phyloP scores from a whole-genome alignment of 2,329 filamentous ascomycete genomes.

The Trichoderma arundinaceum region DNA sequence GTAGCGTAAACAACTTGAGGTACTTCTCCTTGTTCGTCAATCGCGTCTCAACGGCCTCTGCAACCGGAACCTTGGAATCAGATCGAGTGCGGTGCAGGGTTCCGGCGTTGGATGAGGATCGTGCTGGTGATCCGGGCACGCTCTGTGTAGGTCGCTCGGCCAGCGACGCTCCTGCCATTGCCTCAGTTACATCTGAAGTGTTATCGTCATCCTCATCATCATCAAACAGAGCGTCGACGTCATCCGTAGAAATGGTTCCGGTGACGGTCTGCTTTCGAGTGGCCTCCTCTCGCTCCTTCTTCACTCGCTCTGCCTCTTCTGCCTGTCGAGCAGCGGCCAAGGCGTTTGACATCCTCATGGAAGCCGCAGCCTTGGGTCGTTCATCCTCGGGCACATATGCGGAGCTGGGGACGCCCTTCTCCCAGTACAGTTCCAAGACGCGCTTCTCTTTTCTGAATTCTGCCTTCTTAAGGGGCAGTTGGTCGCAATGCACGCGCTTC shows the following conservation, averaged over 20 bases:
- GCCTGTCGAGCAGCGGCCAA: conserved; percentile 78
- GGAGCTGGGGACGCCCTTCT: conserved; percentile 97
- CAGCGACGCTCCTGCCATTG: conserved; percentile 88
- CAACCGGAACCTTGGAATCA: conserved; percentile 84
- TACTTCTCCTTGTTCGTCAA: conserved; percentile 96
- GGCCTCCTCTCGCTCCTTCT: conserved; percentile 87
- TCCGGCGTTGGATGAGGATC: conserved; percentile 70
- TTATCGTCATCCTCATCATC: conserved; percentile 85
- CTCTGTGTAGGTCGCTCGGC: conserved; percentile 91
- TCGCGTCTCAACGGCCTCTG: conserved; percentile 77
- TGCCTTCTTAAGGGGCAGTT: conserved; percentile 97
- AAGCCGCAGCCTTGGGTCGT: conserved; percentile 80
- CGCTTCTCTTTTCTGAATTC: conserved; percentile 97
- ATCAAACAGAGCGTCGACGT: conserved; percentile 93
- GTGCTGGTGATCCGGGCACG: conserved; percentile 87
- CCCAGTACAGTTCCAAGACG: conserved; percentile 96
- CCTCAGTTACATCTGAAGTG: conserved; percentile 85
- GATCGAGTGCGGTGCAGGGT: conserved; percentile 86
- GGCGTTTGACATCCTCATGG: conserved; percentile 75
- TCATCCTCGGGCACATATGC: conserved; percentile 97
- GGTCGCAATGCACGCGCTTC: conserved; percentile 98
- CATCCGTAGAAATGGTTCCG: conserved; percentile 89
- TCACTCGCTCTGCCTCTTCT: conserved; percentile 79
- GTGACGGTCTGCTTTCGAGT: conserved; percentile 94
- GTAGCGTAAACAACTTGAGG: conserved; percentile 82